Base-by-base conservation (phyloP, 192 early-diverging fungal species). In the Spinellus fusiger region DNA sequence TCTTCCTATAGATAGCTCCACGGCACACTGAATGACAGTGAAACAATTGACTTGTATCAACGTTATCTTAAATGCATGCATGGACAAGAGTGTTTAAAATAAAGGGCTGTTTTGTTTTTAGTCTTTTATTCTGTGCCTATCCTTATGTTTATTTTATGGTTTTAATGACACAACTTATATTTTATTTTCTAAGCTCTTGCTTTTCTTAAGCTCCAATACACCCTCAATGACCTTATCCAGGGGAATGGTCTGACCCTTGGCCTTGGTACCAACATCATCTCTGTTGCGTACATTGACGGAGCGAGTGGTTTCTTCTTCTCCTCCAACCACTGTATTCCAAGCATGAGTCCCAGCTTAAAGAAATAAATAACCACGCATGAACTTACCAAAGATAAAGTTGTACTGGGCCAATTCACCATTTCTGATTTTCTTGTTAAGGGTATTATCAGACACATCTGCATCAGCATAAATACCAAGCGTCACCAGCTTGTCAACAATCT, bases 381-480 rank as follows among this genome's bases (percentile, higher is more conserved):
- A 59, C 60, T 29, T 40, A 75, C 73, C 73, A 68, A 84, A 92
- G 82, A 95, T 94, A 73, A 98, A 96, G 88, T 96, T 99, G 71
- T 86, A 96, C 53, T 94, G 93, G 29, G 88, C 77, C 26, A 98
- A 65, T 79, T 99, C 93, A 26, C 92, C 91, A 55, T 93, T 93
- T 54, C 93, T 87, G 73, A 99, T 93, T 88, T 99, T 99, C 87
- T 96, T 98, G 76, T 93, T 90, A 69, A 98, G 78, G 27, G 92
- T 96, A 31, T 83, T 81, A 67, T 91, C 94, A 29, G 83, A 80
- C 37, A 89, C 62, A 71, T 98, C 95, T 9, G 86, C 86, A 65
- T 98, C 96, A 12, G 77, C 92, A 71, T 87, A 84, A 59, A 98
- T 79, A 5, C 92, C 90, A 38, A 83, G 81, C 9, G 80, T 78